Percentiles rank a stretch among this genome's conserved stretches.
Evolutionary conservation across 2,329 filamentous ascomycete genomes (phyloP).

Genomic region (Pseudogymnoascus verrucosus): DNA sequence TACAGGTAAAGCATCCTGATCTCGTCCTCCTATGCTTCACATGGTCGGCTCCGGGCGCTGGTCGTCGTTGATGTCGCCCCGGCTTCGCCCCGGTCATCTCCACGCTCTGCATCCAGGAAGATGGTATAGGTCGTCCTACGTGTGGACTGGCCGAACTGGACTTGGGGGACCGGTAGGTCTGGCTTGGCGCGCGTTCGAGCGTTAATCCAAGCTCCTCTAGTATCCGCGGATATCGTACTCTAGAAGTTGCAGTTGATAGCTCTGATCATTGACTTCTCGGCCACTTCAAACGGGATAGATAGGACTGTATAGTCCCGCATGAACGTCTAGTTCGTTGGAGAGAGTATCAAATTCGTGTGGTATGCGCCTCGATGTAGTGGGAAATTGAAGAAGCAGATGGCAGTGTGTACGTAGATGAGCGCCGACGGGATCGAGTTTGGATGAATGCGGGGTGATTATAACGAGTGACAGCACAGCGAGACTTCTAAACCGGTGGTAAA

Average conservation of each 20-base stretch:
- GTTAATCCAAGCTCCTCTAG: background rate
- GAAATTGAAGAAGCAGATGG: background rate
- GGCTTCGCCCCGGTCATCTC: slow-evolving; percentile 24
- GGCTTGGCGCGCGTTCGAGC: background rate
- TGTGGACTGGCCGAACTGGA: background rate
- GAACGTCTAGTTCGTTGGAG: background rate
- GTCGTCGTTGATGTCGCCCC: slow-evolving; percentile 23
- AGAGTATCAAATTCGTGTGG: background rate
- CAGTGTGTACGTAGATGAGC: background rate
- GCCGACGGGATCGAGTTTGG: background rate
- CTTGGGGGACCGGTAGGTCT: background rate
- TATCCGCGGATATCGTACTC: background rate
- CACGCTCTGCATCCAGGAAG: slow-evolving; percentile 18
- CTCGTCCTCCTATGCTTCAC: slow-evolving; percentile 90
- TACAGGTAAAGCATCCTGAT: slow-evolving; percentile 90
- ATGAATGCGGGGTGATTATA: background rate
- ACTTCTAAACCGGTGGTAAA: background rate
- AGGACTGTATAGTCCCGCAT: background rate
- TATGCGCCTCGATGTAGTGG: background rate
- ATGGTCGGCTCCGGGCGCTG: slow-evolving; percentile 23
- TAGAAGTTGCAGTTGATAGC: background rate
- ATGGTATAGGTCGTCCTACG: background rate
- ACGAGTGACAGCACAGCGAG: background rate
- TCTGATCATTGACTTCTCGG: background rate
- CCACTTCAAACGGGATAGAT: background rate